Evolutionary conservation across 306 rosid species (phyloP), one percentile per base, ranked within the genome.

Genomic region (Corylus avellana): DNA sequence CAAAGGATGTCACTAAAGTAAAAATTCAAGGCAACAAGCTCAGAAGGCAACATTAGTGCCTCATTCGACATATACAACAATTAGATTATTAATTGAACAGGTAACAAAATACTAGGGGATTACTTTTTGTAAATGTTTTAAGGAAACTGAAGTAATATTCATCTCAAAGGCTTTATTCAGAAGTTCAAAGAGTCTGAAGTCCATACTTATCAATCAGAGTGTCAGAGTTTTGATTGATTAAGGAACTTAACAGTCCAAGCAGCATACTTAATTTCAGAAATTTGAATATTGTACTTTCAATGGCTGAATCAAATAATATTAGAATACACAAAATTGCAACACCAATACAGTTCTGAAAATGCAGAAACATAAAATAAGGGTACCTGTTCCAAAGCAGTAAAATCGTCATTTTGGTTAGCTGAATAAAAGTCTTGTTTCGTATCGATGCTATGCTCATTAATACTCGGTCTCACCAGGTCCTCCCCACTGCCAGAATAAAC

Each of bases 341-440:
- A 13, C 51, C 72, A 59, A 48, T 44, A 54, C 54, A 25, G 77
- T n/a, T 48, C 29, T 44, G 55, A 35, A 69, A 39, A 62, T 74
- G 75, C 82, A 68, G 16, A 70, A 83, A 55, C 67, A 53, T 74
- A 71, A 54, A 79, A 76, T 54, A 77, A n/a, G 46, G 83, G 56
- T 80, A 96, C 99, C 99, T 93, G 99, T 82, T 96, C 99, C 84
- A 96, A 85, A 82, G 98, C 93, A 77, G 93, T 64, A 79, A 96
- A 96, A 80, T 96, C 98, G 69, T 96, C 99, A 81, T 91, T 87
- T 48, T 91, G 89, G 73, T 92, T 82, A 55, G 93, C 76, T 37
- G 87, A 82, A 82, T 79, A 86, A 75, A 85, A 90, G 12, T 87
- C 90, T 66, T 80, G 86, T 71, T 83, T 86, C 81, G 47, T 87